Evolutionary conservation across 75 land plant species (phyloP), one percentile per base, ranked within the genome.

Genomic region (Sequoia sempervirens): DNA sequence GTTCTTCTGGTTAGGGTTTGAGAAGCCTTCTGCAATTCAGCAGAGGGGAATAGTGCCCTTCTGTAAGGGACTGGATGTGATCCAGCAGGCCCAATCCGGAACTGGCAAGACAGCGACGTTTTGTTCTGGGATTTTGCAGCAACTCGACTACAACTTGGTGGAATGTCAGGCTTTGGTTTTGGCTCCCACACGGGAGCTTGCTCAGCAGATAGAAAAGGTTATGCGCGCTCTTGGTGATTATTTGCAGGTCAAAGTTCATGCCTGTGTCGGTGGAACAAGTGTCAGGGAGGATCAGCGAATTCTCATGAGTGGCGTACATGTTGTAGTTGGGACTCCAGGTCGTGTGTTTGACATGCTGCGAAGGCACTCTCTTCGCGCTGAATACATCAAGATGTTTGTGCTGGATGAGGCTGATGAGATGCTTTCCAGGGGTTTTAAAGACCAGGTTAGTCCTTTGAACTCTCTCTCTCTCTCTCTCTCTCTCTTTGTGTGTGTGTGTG

Each of bases 61-160:
- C 88, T 85, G 89, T 81, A 87, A 89, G 86, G 93, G 95, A 2
- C 86, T 89, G 84, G 96, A 93, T 83, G 95, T 94, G 15, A 92
- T 94, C 45, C 94, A 91, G 47, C 95, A 93, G 68, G 96, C 93
- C 12, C 95, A 94, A 81, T 94, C 95, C 75, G 96, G 95, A 40
- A 93, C 95, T 4, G 95, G 96, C 32, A 94, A 93, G 81, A 95
- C 97, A 23, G 96, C 97, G n/a, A 94, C 97, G 2, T 95, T 95
- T 75, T 95, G 96, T 76, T 93, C 96, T 38, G 96, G 96, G 54
- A 87, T 93, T 79, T 58, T 93, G 82, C 92, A 92, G 85, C 95
- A 92, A 70, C 88, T 92, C 53, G 94, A 94, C 28, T 94, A 94
- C 81, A 75, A 68, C 30, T 81, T 90, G 38, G 88, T 91, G n/a